phyloP scores from a whole-genome alignment of 163 green algal species.

The Scenedesmus sp. region DNA sequence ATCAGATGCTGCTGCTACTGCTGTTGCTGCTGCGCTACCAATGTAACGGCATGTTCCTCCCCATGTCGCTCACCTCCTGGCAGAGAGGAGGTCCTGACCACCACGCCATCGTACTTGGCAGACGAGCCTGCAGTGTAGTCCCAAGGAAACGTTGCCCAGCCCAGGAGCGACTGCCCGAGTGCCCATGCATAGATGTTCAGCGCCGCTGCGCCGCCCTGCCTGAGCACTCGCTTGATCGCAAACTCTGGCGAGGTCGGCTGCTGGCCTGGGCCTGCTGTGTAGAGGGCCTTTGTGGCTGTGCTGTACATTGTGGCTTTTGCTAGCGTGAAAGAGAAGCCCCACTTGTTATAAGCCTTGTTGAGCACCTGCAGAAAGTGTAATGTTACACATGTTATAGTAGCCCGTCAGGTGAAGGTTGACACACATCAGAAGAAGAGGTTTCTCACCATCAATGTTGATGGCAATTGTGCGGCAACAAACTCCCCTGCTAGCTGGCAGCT shows the following conservation, averaged over 20 bases:
- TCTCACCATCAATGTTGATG: no score
- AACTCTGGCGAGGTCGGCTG: not conserved
- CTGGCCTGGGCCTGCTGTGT: not conserved
- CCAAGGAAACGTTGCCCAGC: not conserved
- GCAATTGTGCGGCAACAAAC: no score
- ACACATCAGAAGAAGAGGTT: no score
- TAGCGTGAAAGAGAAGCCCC: not conserved
- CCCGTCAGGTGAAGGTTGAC: no score
- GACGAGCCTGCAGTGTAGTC: not conserved
- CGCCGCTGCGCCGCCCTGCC: not conserved
- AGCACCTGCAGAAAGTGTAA: not conserved
- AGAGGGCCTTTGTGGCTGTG: not conserved
- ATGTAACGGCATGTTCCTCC: no score
- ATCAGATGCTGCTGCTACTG: not conserved
- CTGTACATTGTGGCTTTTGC: slow-evolving; percentile 1
- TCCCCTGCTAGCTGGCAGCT: no score
- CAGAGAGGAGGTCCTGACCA: not conserved
- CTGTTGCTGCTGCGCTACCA: not conserved
- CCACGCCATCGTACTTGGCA: not conserved
- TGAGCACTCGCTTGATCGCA: not conserved
- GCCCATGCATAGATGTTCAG: not conserved
- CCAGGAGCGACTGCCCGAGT: not conserved
- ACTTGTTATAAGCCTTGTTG: not conserved
- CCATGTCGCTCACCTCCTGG: not conserved
- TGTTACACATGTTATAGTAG: not conserved